Evolutionary conservation across 1,139 yeast genomes (phyloP).

Genomic region (Saccharomyces hybrid): DNA sequence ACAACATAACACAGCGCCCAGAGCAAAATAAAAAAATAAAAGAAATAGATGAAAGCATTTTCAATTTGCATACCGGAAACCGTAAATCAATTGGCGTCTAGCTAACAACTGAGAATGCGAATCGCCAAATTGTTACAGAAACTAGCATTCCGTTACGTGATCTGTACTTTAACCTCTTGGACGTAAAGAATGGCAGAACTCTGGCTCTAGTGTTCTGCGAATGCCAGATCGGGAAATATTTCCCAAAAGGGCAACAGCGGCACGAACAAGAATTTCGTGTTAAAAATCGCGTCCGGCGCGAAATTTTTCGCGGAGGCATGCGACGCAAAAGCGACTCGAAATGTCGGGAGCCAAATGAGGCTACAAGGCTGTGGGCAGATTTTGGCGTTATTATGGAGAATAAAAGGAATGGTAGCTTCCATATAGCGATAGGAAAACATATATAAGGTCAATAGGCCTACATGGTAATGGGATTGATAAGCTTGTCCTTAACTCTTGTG

Average conservation of each 20-base stretch:
- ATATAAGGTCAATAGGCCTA: background rate
- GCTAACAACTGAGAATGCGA: background rate
- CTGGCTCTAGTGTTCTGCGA: background rate
- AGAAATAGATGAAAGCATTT: background rate
- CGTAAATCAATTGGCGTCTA: background rate
- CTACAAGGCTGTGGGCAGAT: background rate
- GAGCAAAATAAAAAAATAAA: background rate
- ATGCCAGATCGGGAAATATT: background rate
- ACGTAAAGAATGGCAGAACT: background rate
- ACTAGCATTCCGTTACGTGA: background rate
- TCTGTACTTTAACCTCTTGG: background rate
- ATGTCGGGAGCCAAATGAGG: background rate
- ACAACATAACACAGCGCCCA: background rate
- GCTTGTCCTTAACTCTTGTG: background rate
- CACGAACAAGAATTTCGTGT: background rate
- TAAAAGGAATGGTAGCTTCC: background rate
- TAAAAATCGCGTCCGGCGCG: background rate
- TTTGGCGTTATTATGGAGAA: background rate
- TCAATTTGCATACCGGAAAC: slow-evolving; percentile 2
- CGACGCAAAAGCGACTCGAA: background rate
- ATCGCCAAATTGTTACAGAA: background rate
- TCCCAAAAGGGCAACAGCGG: background rate
- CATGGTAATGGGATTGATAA: background rate
- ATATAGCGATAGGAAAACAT: background rate
- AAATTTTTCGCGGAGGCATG: background rate